Conservation (phyloP, 495 filamentous ascomycete species). For the Geopyxis carbonaria region DNA sequence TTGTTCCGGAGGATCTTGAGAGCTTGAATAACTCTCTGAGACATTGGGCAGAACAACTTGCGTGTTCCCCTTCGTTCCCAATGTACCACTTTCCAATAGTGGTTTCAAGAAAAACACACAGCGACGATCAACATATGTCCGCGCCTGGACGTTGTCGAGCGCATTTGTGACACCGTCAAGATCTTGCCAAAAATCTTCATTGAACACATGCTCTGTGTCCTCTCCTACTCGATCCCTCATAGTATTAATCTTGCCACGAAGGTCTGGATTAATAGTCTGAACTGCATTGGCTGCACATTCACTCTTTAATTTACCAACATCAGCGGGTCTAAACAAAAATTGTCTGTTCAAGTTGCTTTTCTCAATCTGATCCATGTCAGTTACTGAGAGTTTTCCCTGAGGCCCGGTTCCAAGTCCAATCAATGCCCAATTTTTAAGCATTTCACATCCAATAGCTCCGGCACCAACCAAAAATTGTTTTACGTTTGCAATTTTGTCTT, state of each 20-base stretch:
- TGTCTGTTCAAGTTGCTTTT: constrained; percentile 98
- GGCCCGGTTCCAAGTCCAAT: constrained; percentile 83
- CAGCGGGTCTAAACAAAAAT: constrained; percentile 84
- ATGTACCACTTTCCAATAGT: constrained; percentile 85
- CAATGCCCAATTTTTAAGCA: constrained; percentile 99
- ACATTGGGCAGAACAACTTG: constrained; percentile 81
- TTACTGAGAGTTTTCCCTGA: constrained; percentile 73
- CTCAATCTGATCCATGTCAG: constrained; percentile 97
- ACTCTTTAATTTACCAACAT: constrained; percentile 95
- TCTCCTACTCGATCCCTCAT: constrained; percentile 76
- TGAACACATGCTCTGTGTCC: constrained; percentile 89
- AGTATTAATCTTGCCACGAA: constrained; percentile 65
- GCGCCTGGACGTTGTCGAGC: constrained; percentile 91
- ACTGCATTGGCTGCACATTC: constrained; percentile 82
- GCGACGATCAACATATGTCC: constrained; percentile 91
- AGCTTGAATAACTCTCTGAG: constrained; percentile 96
- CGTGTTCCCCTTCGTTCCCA: constrained; percentile 96
- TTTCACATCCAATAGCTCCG: constrained; percentile 96
- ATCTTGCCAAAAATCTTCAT: constrained; percentile 83
- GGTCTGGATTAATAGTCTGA: constrained; percentile 83
- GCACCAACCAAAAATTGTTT: constrained; percentile 91
- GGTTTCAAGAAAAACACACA: constrained; percentile 99
- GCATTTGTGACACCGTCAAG: constrained; percentile 92
- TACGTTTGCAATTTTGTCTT: constrained; percentile 77
- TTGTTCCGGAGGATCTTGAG: constrained; percentile 94